These are phyloP conservation scores for Logfia minima DNA, from an alignment of 129 eudicot genomes.

Conservation along the genomic window DNA sequence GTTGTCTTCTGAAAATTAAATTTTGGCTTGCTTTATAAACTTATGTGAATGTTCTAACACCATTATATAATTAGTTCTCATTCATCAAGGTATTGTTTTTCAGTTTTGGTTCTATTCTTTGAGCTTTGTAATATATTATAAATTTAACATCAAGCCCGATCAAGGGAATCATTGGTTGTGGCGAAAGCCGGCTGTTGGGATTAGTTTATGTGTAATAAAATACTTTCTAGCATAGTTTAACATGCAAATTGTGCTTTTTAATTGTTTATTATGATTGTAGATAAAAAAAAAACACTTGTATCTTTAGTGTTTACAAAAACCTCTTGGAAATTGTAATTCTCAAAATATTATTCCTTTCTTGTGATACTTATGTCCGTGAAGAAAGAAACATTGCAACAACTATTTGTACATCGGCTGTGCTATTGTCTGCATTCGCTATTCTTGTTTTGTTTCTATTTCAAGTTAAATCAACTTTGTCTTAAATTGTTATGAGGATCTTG, in stretches of 20 bases:
- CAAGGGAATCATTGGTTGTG: conserved; percentile 5
- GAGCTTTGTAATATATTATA: conserved; percentile 13
- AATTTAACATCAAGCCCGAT: background rate
- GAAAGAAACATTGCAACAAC: conserved; percentile 33
- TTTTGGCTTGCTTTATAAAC: conserved; percentile 26
- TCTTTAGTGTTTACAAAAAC: conserved; percentile 26
- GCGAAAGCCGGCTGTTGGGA: conserved; percentile 12
- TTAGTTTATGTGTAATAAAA: background rate
- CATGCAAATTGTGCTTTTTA: conserved; percentile 5
- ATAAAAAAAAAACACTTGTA: background rate
- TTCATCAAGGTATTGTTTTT: conserved; percentile 21
- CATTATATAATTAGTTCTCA: conserved; percentile 22
- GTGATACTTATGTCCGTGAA: conserved; percentile 38
- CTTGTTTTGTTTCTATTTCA: conserved; percentile 20
- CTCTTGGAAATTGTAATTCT: conserved; percentile 36
- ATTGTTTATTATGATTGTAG: conserved; percentile 14
- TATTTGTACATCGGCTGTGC: conserved; percentile 11
- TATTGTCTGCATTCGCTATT: conserved; percentile 26
- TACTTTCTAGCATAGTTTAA: conserved; percentile 17
- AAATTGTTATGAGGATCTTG: conserved; percentile 14
- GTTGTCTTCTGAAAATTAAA: background rate
- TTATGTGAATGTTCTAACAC: conserved; percentile 20
- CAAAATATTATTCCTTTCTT: conserved; percentile 37
- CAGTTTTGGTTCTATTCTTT: conserved; percentile 27
- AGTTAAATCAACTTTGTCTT: conserved; percentile 18